These are phyloP conservation scores for Clonostachys solani DNA, from an alignment of 2,329 filamentous ascomycete species.

Conservation along the genomic window DNA sequence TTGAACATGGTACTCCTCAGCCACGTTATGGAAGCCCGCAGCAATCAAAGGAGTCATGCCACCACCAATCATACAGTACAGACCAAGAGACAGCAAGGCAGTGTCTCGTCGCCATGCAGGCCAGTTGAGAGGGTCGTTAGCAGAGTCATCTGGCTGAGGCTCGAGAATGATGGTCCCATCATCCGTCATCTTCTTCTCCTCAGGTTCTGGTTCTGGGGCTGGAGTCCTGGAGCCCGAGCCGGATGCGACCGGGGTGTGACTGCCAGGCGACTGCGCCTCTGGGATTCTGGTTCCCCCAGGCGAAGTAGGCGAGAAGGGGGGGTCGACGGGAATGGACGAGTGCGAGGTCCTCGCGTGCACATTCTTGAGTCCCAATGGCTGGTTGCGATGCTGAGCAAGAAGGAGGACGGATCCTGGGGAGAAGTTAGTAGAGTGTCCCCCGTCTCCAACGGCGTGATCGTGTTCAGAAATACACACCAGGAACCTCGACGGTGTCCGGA, in stretches of 20 bases:
- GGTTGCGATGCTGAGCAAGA: constrained; percentile 49
- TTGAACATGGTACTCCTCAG: constrained; percentile 57
- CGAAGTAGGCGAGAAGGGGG: constrained; percentile 19
- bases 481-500: constrained; percentile 77
- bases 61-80: constrained; percentile 91
- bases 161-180: constrained; percentile 85
- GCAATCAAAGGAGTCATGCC: constrained; percentile 89
- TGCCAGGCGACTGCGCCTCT: constrained; percentile 3
- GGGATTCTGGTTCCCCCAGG: constrained; percentile 11
- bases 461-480: constrained; percentile 50
- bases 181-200: constrained; percentile 67
- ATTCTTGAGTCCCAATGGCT: constrained; percentile 55
- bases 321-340: constrained; percentile 47
- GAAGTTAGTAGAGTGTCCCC: constrained; percentile 1
- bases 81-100: constrained; percentile 76
- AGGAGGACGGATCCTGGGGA: constrained; percentile 53
- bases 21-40: constrained; percentile 82
- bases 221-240: background rate
- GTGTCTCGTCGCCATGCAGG: constrained; percentile 73
- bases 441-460: background rate
- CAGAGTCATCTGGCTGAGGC: constrained; percentile 86
- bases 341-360: constrained; percentile 53
- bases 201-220: constrained; percentile 11
- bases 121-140: constrained; percentile 94
- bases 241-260: background rate